Percentiles rank a stretch among this genome's conserved stretches.
Conservation (phyloP, 192 early-diverging fungal genomes). For the Kappamyces sp. region DNA sequence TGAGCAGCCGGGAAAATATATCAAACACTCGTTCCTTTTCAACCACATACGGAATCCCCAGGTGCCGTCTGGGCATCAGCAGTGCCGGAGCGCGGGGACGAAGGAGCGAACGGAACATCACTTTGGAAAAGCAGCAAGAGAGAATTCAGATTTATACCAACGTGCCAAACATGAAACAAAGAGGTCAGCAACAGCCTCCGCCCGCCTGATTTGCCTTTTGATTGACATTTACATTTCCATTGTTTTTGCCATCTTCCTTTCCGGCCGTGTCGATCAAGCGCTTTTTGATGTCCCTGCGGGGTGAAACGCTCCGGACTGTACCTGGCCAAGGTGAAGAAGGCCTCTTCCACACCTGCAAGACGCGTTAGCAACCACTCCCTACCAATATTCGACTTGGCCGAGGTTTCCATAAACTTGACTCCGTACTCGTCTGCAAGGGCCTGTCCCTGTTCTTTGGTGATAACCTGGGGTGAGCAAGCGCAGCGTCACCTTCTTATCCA, state of each 20-base stretch:
- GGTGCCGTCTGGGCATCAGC: background rate
- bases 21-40: slow-evolving; percentile 93
- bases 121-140: background rate
- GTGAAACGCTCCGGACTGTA: slow-evolving; percentile 20
- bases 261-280: slow-evolving; percentile 84
- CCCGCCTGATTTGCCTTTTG: background rate
- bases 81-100: background rate
- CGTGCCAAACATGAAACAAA: slow-evolving; percentile 1
- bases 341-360: slow-evolving; percentile 69
- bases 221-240: slow-evolving; percentile 27
- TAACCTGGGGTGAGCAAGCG: slow-evolving; percentile 52
- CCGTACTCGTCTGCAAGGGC: slow-evolving; percentile 89
- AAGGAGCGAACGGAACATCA: background rate
- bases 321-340: slow-evolving; percentile 93
- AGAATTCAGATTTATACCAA: slow-evolving; percentile 10
- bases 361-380: background rate
- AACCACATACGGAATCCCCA: slow-evolving; percentile 50
- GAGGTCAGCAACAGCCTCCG: slow-evolving; percentile 16
- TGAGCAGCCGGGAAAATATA: slow-evolving; percentile 93
- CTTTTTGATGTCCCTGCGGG: slow-evolving; percentile 93
- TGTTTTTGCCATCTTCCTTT: slow-evolving; percentile 44
- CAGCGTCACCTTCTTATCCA: slow-evolving; percentile 74
- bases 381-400: slow-evolving; percentile 97
- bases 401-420: slow-evolving; percentile 95
- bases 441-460: slow-evolving; percentile 93